Conservation (phyloP, 371 early-diverging fungal genomes). For the Apophysomyces variabilis region DNA sequence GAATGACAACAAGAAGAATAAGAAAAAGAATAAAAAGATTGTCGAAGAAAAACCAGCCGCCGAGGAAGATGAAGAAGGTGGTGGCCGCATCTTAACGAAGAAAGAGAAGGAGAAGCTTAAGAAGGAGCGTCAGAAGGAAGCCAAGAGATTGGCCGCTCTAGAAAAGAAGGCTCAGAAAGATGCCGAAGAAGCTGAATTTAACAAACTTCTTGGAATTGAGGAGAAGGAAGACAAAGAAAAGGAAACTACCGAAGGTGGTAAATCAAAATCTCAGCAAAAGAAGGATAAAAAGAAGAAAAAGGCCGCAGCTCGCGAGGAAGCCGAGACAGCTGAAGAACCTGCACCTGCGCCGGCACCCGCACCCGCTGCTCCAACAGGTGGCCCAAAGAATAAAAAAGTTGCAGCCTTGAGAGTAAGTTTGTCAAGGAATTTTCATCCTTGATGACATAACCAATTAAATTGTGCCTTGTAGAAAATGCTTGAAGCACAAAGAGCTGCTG, state of each 20-base stretch:
- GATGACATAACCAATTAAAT: neutral
- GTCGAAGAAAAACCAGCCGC: conserved; percentile 21
- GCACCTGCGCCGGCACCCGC: conserved; percentile 32
- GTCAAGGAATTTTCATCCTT: neutral
- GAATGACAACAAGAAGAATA: conserved; percentile 42
- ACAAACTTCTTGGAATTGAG: conserved; percentile 36
- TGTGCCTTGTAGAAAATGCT: conserved; percentile 45
- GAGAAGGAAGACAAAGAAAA: conserved; percentile 18
- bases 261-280: conserved; percentile 39
- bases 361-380: conserved; percentile 32
- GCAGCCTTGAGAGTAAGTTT: conserved; percentile 55
- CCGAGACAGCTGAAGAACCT: conserved; percentile 27
- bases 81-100: conserved; percentile 27
- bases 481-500: conserved; percentile 56
- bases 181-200: conserved; percentile 44
- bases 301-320: conserved; percentile 32
- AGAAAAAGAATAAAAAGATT: conserved; percentile 45
- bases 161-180: conserved; percentile 51
- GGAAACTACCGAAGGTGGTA: conserved; percentile 20
- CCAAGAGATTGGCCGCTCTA: conserved; percentile 52
- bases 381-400: conserved; percentile 44
- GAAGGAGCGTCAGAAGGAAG: conserved; percentile 58
- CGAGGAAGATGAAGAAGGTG: conserved; percentile 29
- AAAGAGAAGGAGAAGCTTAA: conserved; percentile 34
- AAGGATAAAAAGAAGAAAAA: conserved; percentile 50